These are phyloP conservation scores for Diutina neorugosa DNA, from an alignment of 1,139 yeast genomes.

Conservation along the genomic window DNA sequence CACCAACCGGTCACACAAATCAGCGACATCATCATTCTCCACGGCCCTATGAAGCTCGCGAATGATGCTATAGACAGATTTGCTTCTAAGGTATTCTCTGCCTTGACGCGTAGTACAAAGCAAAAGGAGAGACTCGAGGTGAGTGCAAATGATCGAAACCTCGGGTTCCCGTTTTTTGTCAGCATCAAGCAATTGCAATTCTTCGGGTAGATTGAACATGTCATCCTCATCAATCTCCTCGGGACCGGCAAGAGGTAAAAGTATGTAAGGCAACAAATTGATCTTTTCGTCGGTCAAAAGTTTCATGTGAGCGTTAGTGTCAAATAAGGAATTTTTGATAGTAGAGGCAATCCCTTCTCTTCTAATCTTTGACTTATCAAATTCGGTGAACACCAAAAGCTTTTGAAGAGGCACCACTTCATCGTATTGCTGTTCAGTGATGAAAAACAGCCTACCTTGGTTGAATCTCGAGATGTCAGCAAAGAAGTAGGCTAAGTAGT, in stretches of 20 bases:
- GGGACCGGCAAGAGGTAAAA: constrained; percentile 76
- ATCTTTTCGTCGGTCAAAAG: constrained; percentile 52
- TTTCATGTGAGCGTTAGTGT: constrained; percentile 51
- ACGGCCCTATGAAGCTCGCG: constrained; percentile 72
- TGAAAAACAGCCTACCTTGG: constrained; percentile 66
- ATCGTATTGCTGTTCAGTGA: constrained; percentile 61
- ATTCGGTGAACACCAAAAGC: constrained; percentile 72
- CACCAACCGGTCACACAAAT: constrained; percentile 62
- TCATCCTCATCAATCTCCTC: constrained; percentile 76
- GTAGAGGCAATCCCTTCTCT: constrained; percentile 92
- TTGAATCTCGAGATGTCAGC: constrained; percentile 73
- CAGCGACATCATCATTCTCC: constrained; percentile 50
- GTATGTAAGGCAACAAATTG: constrained; percentile 68
- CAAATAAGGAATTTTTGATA: constrained; percentile 81
- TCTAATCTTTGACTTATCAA: constrained; percentile 64
- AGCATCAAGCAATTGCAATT: constrained; percentile 65
- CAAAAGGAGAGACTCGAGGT: constrained; percentile 64
- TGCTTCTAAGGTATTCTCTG: constrained; percentile 65
- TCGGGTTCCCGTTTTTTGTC: constrained; percentile 73
- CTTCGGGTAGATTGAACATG: constrained; percentile 79
- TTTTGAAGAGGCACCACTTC: constrained; percentile 71
- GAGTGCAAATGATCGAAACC: constrained; percentile 50
- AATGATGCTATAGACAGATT: constrained; percentile 71
- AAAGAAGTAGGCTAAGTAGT: constrained; percentile 78
- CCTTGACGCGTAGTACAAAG: constrained; percentile 63